Base-by-base conservation (phyloP, 257 asterid species). In the Craterostigma plantagineum region DNA sequence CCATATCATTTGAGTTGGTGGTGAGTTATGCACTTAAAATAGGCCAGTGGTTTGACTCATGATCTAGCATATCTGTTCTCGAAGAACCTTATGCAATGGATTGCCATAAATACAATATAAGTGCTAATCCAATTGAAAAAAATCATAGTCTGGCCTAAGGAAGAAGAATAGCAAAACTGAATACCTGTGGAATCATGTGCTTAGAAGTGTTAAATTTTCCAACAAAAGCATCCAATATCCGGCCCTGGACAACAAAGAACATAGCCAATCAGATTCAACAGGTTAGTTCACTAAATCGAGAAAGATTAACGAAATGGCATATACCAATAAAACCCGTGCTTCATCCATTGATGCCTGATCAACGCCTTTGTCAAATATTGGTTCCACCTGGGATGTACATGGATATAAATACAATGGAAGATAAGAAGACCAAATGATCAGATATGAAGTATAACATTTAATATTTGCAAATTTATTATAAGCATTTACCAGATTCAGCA, bases 311-410 rank as follows among this genome's bases (percentile, higher is more conserved):
- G 6, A 23, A 23, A 23, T 6, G 6, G 45, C 33, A 55, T 46
- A 33, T 54, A 90, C 98, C 95, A 90, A 66, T 57, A 90, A 75
- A 64, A 79, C 49, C 1, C 98, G 76, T 18, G 95, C 92, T 69
- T 90, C 95, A 64, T 90, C 95, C 98, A 83, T 90, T 35, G 95
- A 66, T 62, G 74, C 63, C 71, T 82, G 98, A 63, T 90, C 95
- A 18, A 74, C 55, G 45, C 98, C 98, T 75, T 90, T 90, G 69
- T 90, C 95, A 62, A 82, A 90, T 55, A 90, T 90, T 14, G 98
- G 94, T 56, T 90, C 98, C 63, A 90, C 98, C 98, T 90, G 40
- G n/a, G n/a, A 36, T 39, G 52, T 52, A 57, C 13, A n/a, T n/a
- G n/a, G n/a, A n/a, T n/a, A n/a, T n/a, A 37, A 50, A 16, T 46